phyloP scores from a whole-genome alignment of 192 early-diverging fungal species.

The Diversispora epigaea region DNA sequence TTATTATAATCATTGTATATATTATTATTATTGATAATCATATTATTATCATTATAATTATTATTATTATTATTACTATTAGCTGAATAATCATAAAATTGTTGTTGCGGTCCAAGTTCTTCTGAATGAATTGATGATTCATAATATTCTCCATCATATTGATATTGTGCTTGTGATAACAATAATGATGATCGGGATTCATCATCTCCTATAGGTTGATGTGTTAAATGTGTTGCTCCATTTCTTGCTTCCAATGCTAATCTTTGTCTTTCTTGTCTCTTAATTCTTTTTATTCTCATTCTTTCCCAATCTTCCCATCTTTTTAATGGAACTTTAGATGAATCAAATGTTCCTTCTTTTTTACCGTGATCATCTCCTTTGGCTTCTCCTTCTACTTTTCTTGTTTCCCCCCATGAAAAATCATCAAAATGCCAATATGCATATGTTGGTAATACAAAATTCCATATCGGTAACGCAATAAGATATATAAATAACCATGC shows the following conservation, averaged over 20 bases:
- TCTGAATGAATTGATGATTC: too few species aligned
- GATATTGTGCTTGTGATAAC: too few species aligned
- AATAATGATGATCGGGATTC: too few species aligned
- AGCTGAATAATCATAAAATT: too few species aligned
- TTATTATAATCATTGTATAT: too few species aligned
- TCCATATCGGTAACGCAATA: constrained; percentile 87
- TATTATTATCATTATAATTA: too few species aligned
- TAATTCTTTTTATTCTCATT: constrained; percentile 70
- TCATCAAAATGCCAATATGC: constrained; percentile 95
- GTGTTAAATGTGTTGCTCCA: too few species aligned
- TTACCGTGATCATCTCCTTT: constrained; percentile 74
- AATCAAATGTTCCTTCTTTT: constrained; percentile 78
- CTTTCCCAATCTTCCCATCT: constrained; percentile 87
- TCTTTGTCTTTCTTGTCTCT: constrained; percentile 50
- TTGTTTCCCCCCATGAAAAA: constrained; percentile 82
- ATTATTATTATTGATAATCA: too few species aligned
- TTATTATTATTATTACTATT: too few species aligned
- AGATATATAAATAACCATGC: constrained; percentile 88
- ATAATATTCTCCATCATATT: too few species aligned
- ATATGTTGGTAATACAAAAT: constrained; percentile 86
- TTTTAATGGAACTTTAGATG: constrained; percentile 72
- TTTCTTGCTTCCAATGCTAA: neutral
- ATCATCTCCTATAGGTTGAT: too few species aligned
- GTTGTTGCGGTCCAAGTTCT: too few species aligned
- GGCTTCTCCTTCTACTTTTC: constrained; percentile 66